Conservation (phyloP, 2,329 filamentous ascomycete genomes). For the Pseudogymnoascus sp. region DNA sequence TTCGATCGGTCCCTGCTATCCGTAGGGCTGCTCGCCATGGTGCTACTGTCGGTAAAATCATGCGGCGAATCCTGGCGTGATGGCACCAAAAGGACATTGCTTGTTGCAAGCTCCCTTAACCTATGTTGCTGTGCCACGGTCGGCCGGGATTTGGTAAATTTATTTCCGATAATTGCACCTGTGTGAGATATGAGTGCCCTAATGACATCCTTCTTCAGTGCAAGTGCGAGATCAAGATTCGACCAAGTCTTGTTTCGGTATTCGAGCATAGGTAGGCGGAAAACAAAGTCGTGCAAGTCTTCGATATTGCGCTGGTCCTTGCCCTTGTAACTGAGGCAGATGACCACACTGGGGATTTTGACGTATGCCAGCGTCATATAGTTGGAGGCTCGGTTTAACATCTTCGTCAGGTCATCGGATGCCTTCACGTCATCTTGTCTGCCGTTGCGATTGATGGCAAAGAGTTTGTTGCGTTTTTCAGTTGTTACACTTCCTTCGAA, state of each 20-base stretch:
- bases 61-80: constrained; percentile 23
- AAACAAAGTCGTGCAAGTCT: constrained; percentile 96
- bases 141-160: constrained; percentile 82
- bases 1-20: constrained; percentile 21
- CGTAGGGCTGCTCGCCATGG: constrained; percentile 20
- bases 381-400: constrained; percentile 90
- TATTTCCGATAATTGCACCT: constrained; percentile 94
- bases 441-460: constrained; percentile 42
- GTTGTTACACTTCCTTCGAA: constrained; percentile 22
- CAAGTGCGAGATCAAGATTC: constrained; percentile 85
- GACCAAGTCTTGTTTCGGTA: constrained; percentile 99
- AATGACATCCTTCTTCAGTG: constrained; percentile 89
- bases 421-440: constrained; percentile 52
- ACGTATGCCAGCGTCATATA: constrained; percentile 98
- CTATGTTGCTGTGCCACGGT: constrained; percentile 69
- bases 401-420: constrained; percentile 87
- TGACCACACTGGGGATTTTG: constrained; percentile 87
- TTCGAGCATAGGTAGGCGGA: constrained; percentile 86
- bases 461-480: constrained; percentile 38
- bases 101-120: constrained; percentile 76
- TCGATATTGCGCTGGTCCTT: constrained; percentile 92
- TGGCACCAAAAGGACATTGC: constrained; percentile 30
- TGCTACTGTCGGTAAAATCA: constrained; percentile 27
- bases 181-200: constrained; percentile 91
- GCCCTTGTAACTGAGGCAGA: constrained; percentile 94